A percentile compares a stretch with the other conserved stretches of the same genome.
These are phyloP conservation scores for Takakia lepidozioides DNA, from an alignment of 225 moss, liverwort and hornwort genomes.

Conservation along the genomic window DNA sequence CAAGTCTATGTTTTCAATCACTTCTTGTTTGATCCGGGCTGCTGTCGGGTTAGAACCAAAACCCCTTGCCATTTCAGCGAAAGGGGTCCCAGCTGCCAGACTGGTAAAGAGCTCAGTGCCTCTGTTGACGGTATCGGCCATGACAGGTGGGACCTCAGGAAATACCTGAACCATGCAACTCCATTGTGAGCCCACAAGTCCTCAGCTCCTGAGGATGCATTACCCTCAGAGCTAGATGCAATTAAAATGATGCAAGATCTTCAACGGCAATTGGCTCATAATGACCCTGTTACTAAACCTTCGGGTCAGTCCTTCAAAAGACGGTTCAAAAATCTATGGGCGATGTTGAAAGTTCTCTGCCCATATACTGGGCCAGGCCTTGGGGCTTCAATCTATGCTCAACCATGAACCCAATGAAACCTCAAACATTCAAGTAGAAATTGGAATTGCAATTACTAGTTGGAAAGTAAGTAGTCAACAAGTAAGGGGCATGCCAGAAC, in stretches of 20 bases:
- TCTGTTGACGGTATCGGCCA: constrained; percentile 59
- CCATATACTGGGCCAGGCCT: too few species aligned
- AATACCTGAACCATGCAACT: constrained; percentile 24
- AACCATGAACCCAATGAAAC: too few species aligned
- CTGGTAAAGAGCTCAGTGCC: constrained; percentile 72
- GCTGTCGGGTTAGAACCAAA: constrained; percentile 34
- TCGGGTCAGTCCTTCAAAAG: too few species aligned
- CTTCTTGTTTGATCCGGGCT: constrained; percentile 46
- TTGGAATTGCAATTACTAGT: neutral
- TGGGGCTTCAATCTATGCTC: too few species aligned
- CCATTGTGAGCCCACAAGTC: neutral
- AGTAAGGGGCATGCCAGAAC: neutral
- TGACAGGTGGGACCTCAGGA: constrained; percentile 58
- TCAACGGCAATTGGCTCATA: too few species aligned
- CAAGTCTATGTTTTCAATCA: constrained; percentile 58
- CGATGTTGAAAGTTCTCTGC: too few species aligned
- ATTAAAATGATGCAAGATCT: too few species aligned
- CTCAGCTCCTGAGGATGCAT: too few species aligned
- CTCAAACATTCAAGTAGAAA: neutral
- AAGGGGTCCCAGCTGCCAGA: constrained; percentile 73
- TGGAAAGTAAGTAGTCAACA: neutral
- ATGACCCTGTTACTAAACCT: too few species aligned
- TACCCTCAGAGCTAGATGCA: too few species aligned
- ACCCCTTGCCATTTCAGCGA: constrained; percentile 56
- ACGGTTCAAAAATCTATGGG: too few species aligned